Base-by-base conservation (phyloP, 2,329 filamentous ascomycete species). In the Cladophialophora bantiana region DNA sequence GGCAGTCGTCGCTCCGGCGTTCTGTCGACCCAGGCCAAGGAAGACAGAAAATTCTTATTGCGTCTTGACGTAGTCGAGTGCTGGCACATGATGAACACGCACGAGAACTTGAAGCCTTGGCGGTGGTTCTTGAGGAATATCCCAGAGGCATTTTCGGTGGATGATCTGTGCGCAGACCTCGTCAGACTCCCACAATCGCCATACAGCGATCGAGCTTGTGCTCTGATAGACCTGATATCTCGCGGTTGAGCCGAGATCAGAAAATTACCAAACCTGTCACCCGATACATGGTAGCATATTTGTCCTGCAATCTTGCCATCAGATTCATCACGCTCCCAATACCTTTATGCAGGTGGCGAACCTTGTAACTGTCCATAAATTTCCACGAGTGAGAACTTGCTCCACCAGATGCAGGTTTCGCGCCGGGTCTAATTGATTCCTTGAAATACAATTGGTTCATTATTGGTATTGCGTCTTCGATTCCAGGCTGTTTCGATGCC, bases 31-130 rank as follows among this genome's bases (percentile, higher is more conserved):
- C n/a, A 56, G n/a, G 35, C 53, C 7, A 18, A 7, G 12, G 53
- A 56, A 56, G 53, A 56, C 15, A 35, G 20, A 31, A 56, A 15
- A 20, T 58, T 58, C 18, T 12, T 42, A 36, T 42, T 58, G 18
- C 55, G 35, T 20, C 31, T 56, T n/a, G 53, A 56, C 32, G 31
- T 56, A 5, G 53, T 56, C 32, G 53, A 56, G 53, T 56, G 53
- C 53, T 56, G 53, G 53, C 53, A 56, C 12, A 13, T 56, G 13
- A n/a, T 56, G 53, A 56, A 56, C 15, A 35, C 53, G 4, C 18
- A 56, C 53, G 53, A 56, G 53, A 56, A 56, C 26, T 38, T 56
- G 53, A 56, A 20, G 31, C 32, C 53, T 6, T 56, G 53, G 53
- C 34, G 53, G 15, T 56, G 53, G 53, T 56, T 56, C 15, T 18